These are phyloP conservation scores for Phytopythium vexans DNA, from an alignment of 352 stramenopile species.

Conservation along the genomic window DNA sequence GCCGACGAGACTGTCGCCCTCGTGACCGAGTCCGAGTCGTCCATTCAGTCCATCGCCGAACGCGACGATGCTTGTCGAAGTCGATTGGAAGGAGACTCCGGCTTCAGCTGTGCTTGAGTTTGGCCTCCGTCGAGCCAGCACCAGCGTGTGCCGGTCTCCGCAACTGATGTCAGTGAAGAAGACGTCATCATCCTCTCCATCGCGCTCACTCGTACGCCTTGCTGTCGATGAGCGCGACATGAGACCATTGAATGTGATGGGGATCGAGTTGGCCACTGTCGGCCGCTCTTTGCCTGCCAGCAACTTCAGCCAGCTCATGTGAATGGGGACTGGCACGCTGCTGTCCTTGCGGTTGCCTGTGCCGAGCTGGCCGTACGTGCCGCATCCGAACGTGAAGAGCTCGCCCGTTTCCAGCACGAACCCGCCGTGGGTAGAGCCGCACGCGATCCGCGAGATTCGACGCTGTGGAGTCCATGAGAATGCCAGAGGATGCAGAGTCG, in stretches of 20 bases:
- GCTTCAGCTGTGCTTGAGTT: not conserved
- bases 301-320: conserved; percentile 39
- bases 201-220: not conserved
- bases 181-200: conserved; percentile 27
- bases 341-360: conserved; percentile 23
- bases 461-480: conserved; percentile 20
- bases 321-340: conserved; percentile 22
- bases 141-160: conserved; percentile 63
- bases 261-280: too few relatives aligned
- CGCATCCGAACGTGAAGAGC: conserved; percentile 72
- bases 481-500: conserved; percentile 17
- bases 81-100: conserved; percentile 8
- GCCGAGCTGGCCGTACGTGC: conserved; percentile 54
- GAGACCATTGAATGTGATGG: too few relatives aligned
- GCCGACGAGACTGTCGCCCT: conserved; percentile 40
- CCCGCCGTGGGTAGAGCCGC: conserved; percentile 48
- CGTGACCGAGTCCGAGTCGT: conserved; percentile 49
- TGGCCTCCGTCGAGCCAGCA: conserved; percentile 16
- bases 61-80: conserved; percentile 42
- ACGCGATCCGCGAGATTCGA: conserved; percentile 45
- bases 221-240: too few relatives aligned
- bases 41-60: conserved; percentile 75
- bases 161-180: conserved; percentile 66
- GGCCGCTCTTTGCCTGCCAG: conserved; percentile 1
- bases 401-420: conserved; percentile 52